Evolutionary conservation across 2,329 filamentous ascomycete genomes (phyloP).

Genomic region (Aureobasidium vineae): DNA sequence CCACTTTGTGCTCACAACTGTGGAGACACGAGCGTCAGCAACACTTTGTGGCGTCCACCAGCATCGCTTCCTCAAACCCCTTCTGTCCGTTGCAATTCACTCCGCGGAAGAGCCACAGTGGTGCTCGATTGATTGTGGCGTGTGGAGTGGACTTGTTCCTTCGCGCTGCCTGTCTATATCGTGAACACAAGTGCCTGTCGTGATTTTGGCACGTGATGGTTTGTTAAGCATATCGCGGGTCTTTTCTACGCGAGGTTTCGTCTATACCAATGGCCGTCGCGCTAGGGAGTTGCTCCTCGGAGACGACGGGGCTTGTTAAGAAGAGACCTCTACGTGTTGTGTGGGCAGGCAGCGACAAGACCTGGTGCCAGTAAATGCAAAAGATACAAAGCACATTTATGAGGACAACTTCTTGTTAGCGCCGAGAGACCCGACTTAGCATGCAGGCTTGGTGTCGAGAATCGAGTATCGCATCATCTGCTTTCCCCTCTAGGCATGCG

Average conservation of each 20-base stretch:
- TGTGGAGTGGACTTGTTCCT: background rate
- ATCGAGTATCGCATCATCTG: background rate
- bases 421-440: background rate
- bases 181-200: background rate
- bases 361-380: background rate
- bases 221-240: background rate
- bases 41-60: background rate
- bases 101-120: constrained; percentile 1
- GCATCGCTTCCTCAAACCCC: background rate
- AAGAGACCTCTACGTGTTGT: background rate
- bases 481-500: background rate
- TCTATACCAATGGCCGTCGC: background rate
- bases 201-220: background rate
- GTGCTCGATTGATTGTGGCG: constrained; percentile 1
- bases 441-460: background rate
- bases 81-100: background rate
- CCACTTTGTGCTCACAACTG: background rate
- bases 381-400: background rate
- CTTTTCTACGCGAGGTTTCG: background rate
- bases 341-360: no score
- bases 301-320: background rate
- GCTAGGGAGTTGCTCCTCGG: background rate
- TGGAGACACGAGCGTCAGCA: background rate
- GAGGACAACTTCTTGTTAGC: background rate
- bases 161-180: background rate